Base-by-base conservation (phyloP, 164 flowering plant genomes). In the Magnolia changhungtana region DNA sequence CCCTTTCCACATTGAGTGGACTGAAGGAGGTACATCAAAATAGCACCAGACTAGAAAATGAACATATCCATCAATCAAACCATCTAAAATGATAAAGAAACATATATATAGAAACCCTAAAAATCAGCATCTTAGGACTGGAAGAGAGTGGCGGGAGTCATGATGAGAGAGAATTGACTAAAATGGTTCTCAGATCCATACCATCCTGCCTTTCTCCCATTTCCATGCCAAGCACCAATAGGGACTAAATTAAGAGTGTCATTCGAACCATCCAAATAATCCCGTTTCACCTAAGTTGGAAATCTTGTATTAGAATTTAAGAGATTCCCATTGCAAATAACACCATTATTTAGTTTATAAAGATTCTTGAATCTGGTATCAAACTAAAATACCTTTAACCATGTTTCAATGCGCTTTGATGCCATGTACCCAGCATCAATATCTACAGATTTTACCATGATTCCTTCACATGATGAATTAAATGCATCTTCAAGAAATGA, bases 191-290 rank as follows among this genome's bases (percentile, higher is more conserved):
- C 14, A n/a, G 67, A 51, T 61, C 29, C 20, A 76, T 87, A 95
- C 98, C 97, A 95, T 85, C 98, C 98, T 19, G 98, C 97, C 85
- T 95, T 95, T 81, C 97, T 93, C 80, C 98, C 98, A 85, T 93
- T 93, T 49, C 98, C 98, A 87, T 93, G 85, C 98, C 98, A 93
- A 80, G 96, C 98, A 70, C 96, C 98, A 75, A 95, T 91, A 4
- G 98, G 96, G 55, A 93, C 98, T 76, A 95, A 86, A 84, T 95
- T 97, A 74, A 95, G 86, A 72, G 94, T 86, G 82, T 93, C 96
- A 82, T 79, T 83, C 72, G 91, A 49, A 74, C 96, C 98, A 64
- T 91, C 96, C 52, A 95, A 78, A 83, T 95, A 95, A 80, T 95
- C 98, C 72, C 88, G 89, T 81, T 95, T 95, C 69, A 95, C 97